Evolutionary conservation across 2,329 filamentous ascomycete genomes (phyloP).

Genomic region (Talaromyces piceae): DNA sequence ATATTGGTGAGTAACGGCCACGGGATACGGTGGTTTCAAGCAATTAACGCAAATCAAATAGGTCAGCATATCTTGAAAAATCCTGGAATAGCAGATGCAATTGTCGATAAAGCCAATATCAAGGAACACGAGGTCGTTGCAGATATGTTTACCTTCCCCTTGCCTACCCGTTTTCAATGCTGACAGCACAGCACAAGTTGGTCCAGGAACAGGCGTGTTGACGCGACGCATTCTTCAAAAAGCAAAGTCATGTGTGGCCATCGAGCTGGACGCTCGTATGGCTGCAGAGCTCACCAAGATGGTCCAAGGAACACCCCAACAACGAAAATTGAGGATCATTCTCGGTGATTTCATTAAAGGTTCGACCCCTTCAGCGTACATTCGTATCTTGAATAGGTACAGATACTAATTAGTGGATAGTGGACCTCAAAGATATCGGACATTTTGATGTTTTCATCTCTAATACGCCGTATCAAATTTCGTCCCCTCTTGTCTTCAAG

Average conservation of each 20-base stretch:
- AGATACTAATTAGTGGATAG: not conserved
- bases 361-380: not conserved
- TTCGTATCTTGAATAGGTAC: not conserved
- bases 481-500: conserved; percentile 84
- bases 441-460: conserved; percentile 74
- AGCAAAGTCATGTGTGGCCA: conserved; percentile 73
- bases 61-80: conserved; percentile 89
- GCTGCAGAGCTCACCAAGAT: conserved; percentile 89
- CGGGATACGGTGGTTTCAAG: not conserved
- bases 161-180: conserved; percentile 38
- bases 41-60: not conserved
- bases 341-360: conserved; percentile 79
- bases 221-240: conserved; percentile 84
- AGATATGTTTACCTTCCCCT: not conserved
- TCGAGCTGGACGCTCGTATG: conserved; percentile 95
- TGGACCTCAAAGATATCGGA: conserved; percentile 11
- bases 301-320: conserved; percentile 79
- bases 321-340: conserved; percentile 77
- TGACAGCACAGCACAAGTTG: conserved; percentile 70
- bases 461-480: conserved; percentile 76
- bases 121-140: conserved; percentile 67
- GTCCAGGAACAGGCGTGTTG: conserved; percentile 81
- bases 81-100: conserved; percentile 72
- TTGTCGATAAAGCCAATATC: conserved; percentile 78
- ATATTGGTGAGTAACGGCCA: conserved; percentile 52